A percentile compares a stretch with the other conserved stretches of the same genome.
phyloP scores from a whole-genome alignment of 495 filamentous ascomycete species.

The Bathelium albidoporum region DNA sequence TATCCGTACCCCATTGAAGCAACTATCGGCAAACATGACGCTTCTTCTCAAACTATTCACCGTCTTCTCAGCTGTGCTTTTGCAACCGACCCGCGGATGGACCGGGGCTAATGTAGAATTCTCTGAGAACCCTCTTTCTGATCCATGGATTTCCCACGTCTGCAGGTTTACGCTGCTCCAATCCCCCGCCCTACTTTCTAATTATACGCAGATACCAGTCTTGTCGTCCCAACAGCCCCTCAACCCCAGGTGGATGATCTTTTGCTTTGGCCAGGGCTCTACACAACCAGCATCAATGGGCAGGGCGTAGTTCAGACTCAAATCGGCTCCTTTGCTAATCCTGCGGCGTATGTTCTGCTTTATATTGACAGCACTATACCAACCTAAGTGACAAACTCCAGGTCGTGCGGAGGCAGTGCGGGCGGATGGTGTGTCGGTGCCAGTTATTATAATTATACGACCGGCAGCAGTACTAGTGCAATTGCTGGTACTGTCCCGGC shows the following conservation, averaged over 20 bases:
- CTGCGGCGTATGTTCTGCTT: background rate
- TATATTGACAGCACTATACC: background rate
- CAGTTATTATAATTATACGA: background rate
- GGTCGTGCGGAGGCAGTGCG: background rate
- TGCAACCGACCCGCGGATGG: background rate
- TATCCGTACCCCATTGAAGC: background rate
- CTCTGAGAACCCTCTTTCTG: background rate
- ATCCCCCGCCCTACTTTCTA: too few relatives aligned
- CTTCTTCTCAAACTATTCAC: background rate
- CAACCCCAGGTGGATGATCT: background rate
- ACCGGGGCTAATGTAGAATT: background rate
- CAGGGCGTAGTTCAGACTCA: background rate
- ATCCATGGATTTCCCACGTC: background rate
- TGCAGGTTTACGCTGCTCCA: too few relatives aligned
- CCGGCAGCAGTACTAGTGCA: background rate
- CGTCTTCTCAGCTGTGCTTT: background rate
- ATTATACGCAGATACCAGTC: too few relatives aligned
- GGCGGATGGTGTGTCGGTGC: background rate
- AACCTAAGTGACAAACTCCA: background rate
- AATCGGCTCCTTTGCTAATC: background rate
- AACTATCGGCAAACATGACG: background rate
- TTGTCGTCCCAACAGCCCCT: background rate
- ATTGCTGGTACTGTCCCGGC: background rate
- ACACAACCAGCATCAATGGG: background rate
- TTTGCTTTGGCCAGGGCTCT: background rate